Percentiles rank a stretch among this genome's conserved stretches.
phyloP scores from a whole-genome alignment of 345 rosid species.

The Cochlearia excelsa region DNA sequence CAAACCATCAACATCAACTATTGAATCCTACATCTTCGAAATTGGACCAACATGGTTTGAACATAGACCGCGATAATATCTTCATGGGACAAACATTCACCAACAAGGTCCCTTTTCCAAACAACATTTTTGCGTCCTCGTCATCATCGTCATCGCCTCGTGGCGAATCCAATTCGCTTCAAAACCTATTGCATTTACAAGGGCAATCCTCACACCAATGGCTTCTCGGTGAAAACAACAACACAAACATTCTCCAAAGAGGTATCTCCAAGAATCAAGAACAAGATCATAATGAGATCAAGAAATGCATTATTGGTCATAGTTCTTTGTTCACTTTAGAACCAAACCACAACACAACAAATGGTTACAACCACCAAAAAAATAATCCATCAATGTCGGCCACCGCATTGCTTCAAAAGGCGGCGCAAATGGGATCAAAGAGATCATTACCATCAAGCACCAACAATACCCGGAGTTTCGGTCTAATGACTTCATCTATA shows the following conservation, averaged over 20 bases:
- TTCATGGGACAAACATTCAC: constrained; percentile 32
- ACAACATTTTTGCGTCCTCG: constrained; percentile 18
- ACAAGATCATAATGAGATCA: constrained; percentile 4
- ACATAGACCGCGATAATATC: constrained; percentile 17
- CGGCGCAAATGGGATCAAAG: constrained; percentile 85
- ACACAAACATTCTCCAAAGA: constrained; percentile 28
- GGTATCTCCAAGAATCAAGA: constrained; percentile 31
- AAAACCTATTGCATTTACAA: constrained; percentile 33
- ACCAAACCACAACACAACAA: constrained; percentile 18
- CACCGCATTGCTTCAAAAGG: constrained; percentile 79
- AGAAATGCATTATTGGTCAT: constrained; percentile 3
- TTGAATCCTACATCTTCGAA: constrained; percentile 28
- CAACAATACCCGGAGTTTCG: constrained; percentile 17
- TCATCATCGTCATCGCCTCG: constrained; percentile 22
- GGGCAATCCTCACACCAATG: constrained; percentile 31
- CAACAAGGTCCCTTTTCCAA: constrained; percentile 13
- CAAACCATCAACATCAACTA: constrained; percentile 34
- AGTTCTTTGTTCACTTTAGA: constrained; percentile 25
- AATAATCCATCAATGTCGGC: constrained; percentile 60
- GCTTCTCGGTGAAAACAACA: constrained; percentile 28
- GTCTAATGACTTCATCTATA: constrained; percentile 34
- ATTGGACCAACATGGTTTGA: constrained; percentile 18
- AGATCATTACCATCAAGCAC: constrained; percentile 32
- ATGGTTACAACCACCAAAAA: neutral
- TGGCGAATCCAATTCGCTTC: constrained; percentile 23